A percentile compares a stretch with the other conserved stretches of the same genome.
Conservation (phyloP, 768 basidiomycete genomes). For the Sistotremastrum suecicum region DNA sequence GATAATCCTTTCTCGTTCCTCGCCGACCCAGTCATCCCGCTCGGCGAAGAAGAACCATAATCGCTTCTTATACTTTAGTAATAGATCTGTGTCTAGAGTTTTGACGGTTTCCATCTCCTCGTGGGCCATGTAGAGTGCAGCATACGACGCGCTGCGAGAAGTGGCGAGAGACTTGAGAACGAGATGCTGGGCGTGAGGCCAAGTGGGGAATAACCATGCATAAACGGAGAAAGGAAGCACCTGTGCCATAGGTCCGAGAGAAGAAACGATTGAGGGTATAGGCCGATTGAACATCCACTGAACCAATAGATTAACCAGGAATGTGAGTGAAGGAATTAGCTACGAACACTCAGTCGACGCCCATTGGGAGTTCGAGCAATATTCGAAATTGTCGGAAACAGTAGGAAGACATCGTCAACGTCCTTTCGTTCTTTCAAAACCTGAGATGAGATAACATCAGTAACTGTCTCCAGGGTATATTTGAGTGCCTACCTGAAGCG, state of each 20-base stretch:
- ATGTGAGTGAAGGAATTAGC: not conserved
- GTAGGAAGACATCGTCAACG: conserved; percentile 34
- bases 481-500: conserved; percentile 32
- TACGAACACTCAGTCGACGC: conserved; percentile 35
- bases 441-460: conserved; percentile 16
- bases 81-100: conserved; percentile 31
- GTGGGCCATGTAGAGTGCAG: conserved; percentile 44
- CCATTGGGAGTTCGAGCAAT: conserved; percentile 58
- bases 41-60: conserved; percentile 47
- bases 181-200: conserved; percentile 32
- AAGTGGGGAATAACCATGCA: conserved; percentile 29
- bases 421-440: conserved; percentile 32
- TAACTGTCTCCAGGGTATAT: not conserved
- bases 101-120: conserved; percentile 55
- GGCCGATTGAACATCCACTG: conserved; percentile 37
- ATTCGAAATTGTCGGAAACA: conserved; percentile 58
- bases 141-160: conserved; percentile 36
- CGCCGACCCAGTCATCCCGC: conserved; percentile 56
- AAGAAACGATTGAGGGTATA: conserved; percentile 27
- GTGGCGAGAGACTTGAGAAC: conserved; percentile 35
- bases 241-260: conserved; percentile 28
- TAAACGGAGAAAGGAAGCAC: conserved; percentile 25
- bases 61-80: conserved; percentile 19
- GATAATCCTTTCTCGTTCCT: conserved; percentile 33
- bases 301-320: not conserved